phyloP scores from a whole-genome alignment of 2,329 filamentous ascomycete genomes.

The Aureobasidium zeae region DNA sequence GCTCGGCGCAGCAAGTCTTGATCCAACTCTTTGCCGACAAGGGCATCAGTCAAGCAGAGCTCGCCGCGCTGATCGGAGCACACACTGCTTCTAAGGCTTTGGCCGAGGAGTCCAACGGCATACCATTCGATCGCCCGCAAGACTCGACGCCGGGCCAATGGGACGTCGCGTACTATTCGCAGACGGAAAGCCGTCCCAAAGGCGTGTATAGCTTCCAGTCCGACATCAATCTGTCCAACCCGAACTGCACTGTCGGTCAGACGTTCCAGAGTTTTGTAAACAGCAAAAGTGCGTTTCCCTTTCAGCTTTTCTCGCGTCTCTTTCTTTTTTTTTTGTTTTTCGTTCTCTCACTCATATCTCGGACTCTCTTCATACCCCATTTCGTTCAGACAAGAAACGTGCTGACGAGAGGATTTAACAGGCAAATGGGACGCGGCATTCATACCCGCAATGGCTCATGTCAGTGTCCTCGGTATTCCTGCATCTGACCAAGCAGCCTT shows the following conservation, averaged over 20 bases:
- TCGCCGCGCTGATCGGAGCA: conserved; percentile 47
- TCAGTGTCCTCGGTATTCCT: conserved; percentile 7
- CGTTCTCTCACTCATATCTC: no score
- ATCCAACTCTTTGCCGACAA: conserved; percentile 42
- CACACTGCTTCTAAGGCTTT: conserved; percentile 43
- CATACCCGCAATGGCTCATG: conserved; percentile 11
- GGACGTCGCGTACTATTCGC: conserved; percentile 43
- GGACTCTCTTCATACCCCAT: no score
- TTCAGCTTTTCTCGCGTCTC: no score
- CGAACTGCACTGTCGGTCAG: conserved; percentile 24
- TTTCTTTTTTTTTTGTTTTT: no score
- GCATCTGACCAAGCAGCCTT: conserved; percentile 8
- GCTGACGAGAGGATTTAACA: neutral
- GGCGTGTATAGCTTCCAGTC: conserved; percentile 25
- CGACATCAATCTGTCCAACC: conserved; percentile 24
- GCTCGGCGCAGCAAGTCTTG: conserved; percentile 32
- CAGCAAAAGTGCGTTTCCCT: conserved; percentile 23
- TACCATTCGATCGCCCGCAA: conserved; percentile 31
- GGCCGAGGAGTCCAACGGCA: conserved; percentile 32
- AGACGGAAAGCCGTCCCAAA: conserved; percentile 24
- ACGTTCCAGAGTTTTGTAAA: conserved; percentile 30
- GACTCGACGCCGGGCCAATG: conserved; percentile 43
- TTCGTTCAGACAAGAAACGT: no score
- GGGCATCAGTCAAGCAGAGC: conserved; percentile 41
- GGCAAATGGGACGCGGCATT: conserved; percentile 12